A percentile compares a stretch with the other conserved stretches of the same genome.
Conservation (phyloP, 1,284 basidiomycete genomes). For the Papiliotrema terrestris region DNA sequence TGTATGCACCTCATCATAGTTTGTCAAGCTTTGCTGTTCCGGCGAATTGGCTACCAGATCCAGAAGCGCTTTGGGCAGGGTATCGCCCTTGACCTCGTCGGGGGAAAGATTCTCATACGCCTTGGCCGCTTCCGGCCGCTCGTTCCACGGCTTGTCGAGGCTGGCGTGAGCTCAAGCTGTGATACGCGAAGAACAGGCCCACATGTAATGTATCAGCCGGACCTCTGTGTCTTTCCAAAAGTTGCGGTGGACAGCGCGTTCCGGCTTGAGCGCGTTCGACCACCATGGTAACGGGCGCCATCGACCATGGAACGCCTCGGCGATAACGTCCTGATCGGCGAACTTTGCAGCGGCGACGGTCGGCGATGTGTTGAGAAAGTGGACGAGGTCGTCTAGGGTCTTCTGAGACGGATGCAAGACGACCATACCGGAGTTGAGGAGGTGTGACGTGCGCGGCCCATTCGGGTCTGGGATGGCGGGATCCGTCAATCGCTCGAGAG, state of each 20-base stretch:
- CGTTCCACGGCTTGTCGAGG: slow-evolving; percentile 47
- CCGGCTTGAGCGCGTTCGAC: slow-evolving; percentile 53
- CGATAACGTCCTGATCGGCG: slow-evolving; percentile 88
- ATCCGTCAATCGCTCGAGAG: slow-evolving; percentile 54
- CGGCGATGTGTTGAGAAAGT: slow-evolving; percentile 66
- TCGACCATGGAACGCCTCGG: slow-evolving; percentile 67
- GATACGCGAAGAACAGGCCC: slow-evolving; percentile 11
- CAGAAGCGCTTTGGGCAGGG: neutral
- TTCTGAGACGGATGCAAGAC: slow-evolving; percentile 65
- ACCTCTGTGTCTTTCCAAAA: slow-evolving; percentile 51
- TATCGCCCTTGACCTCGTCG: neutral
- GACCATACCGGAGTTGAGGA: slow-evolving; percentile 85
- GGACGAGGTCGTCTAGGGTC: slow-evolving; percentile 56
- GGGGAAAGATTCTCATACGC: neutral
- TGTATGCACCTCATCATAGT: slow-evolving; percentile 39
- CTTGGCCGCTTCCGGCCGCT: slow-evolving; percentile 18
- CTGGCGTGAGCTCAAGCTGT: slow-evolving; percentile 17
- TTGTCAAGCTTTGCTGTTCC: slow-evolving; percentile 28
- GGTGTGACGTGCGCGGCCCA: slow-evolving; percentile 67
- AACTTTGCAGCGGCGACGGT: slow-evolving; percentile 70
- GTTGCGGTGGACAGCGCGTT: slow-evolving; percentile 43
- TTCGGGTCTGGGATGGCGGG: slow-evolving; percentile 46
- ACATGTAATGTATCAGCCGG: slow-evolving; percentile 49
- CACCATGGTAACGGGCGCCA: slow-evolving; percentile 52
- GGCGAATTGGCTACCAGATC: slow-evolving; percentile 23